Base-by-base conservation (phyloP, 2,329 filamentous ascomycete genomes). In the Metarhizium guizhouense region DNA sequence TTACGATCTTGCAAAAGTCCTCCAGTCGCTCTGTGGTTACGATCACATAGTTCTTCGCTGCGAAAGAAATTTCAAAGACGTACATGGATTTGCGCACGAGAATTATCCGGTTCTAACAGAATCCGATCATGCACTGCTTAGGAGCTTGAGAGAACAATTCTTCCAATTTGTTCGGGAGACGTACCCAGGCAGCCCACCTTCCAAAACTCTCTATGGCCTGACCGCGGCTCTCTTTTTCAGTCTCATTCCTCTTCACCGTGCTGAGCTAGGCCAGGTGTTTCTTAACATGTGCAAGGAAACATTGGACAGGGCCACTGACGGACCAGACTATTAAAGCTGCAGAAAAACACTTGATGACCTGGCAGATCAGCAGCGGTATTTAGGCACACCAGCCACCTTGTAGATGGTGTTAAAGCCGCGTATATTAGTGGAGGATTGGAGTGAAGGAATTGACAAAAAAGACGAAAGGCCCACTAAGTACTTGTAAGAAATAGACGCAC, bases 1-100 rank as follows among this genome's bases (percentile, higher is more conserved):
- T 56, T 67, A 67, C 59, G 66, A 68, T 52, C 61, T 68, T 3
- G 64, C 60, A 54, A 68, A 68, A 60, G 64, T 67, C 3, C 57
- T 67, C n/a, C 65, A 68, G 57, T 63, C 60, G 5, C 63, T 68
- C 10, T 64, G 62, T 48, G 66, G 66, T 16, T 67, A 67, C 54
- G 66, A 67, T 51, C 63, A 68, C 60, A 55, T 67, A 54, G 57
- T 67, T 14, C 64, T 67, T 48, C 58, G 63, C 56, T 56, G 54
- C 51, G 61, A 62, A 10, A 59, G 61, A 50, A 60, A 60, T 40
- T 40, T 61, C 34, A 56, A 61, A 49, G 50, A 62, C 25, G 42
- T 51, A 30, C 56, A 58, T 5, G 16, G 32, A 36, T 4, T 47
- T 8, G 16, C 25, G 30, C 54, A 55, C 18, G 48, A 32, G 13